Evolutionary conservation across 2,329 filamentous ascomycete species (phyloP).

Genomic region (Cercospora citrullina): DNA sequence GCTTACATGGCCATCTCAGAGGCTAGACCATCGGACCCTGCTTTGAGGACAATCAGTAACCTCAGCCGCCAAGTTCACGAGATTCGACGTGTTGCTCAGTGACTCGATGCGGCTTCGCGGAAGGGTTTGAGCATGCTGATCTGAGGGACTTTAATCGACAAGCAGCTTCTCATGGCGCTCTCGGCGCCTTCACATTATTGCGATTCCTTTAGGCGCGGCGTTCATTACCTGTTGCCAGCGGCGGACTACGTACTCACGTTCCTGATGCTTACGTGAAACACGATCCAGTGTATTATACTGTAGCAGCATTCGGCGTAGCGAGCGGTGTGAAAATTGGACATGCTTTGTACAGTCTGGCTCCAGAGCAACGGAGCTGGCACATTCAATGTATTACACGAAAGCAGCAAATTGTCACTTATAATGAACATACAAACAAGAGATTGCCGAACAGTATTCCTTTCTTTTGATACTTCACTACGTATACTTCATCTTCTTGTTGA

Average conservation of each 20-base stretch:
- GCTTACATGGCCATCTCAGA: conserved; percentile 58
- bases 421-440: background rate
- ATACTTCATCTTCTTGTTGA: conserved; percentile 38
- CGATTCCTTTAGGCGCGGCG: background rate
- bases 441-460: background rate
- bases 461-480: conserved; percentile 7
- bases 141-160: background rate
- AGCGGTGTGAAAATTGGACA: background rate
- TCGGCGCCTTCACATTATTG: background rate
- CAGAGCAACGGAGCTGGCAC: background rate
- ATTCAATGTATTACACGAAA: background rate
- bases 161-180: background rate
- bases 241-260: background rate
- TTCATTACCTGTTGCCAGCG: background rate
- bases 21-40: conserved; percentile 51
- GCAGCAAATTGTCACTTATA: background rate
- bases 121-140: conserved; percentile 17
- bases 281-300: background rate
- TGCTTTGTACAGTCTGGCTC: conserved; percentile 3
- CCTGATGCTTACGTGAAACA: background rate
- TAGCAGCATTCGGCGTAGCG: background rate
- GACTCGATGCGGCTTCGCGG: conserved; percentile 22
- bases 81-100: conserved; percentile 25
- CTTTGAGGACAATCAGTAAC: conserved; percentile 38
- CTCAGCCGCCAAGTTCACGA: conserved; percentile 35